Conservation (phyloP, 2,329 filamentous ascomycete species). For the Aspergillus viridinutans region DNA sequence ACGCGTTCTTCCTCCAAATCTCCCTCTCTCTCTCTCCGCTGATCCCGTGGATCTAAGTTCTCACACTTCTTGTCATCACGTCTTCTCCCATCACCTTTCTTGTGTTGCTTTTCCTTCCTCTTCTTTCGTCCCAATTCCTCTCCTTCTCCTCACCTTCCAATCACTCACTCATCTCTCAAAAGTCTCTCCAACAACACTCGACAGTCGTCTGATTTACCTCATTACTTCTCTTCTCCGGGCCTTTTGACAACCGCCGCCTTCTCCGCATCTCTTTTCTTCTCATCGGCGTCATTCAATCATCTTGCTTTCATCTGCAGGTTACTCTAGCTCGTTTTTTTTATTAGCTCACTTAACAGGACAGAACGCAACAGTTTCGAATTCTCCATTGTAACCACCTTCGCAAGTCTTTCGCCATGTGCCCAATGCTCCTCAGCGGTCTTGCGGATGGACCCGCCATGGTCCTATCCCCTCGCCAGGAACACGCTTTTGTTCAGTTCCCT, state of each 20-base stretch:
- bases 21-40: slow-evolving; percentile 1
- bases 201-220: slow-evolving; percentile 1
- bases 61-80: slow-evolving; percentile 5
- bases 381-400: too few relatives aligned
- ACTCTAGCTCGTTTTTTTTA: slow-evolving; percentile 31
- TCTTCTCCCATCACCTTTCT: slow-evolving; percentile 15
- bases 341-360: slow-evolving; percentile 37
- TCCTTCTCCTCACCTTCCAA: slow-evolving; percentile 9
- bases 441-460: slow-evolving; percentile 40
- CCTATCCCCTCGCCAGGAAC: slow-evolving; percentile 38
- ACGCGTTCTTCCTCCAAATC: slow-evolving; percentile 6
- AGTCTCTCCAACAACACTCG: too few relatives aligned
- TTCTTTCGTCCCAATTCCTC: slow-evolving; percentile 10
- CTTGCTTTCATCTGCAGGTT: slow-evolving; percentile 29
- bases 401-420: slow-evolving; percentile 27
- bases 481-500: slow-evolving; percentile 37
- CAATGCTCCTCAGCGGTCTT: slow-evolving; percentile 35
- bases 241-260: slow-evolving; percentile 13
- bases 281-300: slow-evolving; percentile 9
- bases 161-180: slow-evolving; percentile 1
- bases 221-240: slow-evolving; percentile 11
- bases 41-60: slow-evolving; percentile 10
- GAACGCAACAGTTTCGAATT: slow-evolving; percentile 19
- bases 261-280: slow-evolving; percentile 7
- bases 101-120: slow-evolving; percentile 8